Evolutionary conservation across 768 basidiomycete genomes (phyloP), one percentile per base, ranked within the genome.

Genomic region (Calvatia gigantea): DNA sequence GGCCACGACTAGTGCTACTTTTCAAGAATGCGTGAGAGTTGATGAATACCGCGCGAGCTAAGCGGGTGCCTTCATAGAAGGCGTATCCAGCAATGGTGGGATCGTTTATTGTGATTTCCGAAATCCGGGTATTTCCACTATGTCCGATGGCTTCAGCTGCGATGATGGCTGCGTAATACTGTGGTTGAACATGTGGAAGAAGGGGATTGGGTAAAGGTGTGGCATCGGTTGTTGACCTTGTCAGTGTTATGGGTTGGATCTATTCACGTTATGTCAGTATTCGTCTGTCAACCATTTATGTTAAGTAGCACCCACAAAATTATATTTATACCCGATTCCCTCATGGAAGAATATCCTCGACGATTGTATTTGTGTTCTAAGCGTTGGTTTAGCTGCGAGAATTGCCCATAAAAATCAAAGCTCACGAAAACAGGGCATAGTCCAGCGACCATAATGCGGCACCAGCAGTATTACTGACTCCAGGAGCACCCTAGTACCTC

Each of bases 321-420:
- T 84, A 62, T 87, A 89, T 68, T 88, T 89, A 70, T 76, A 88
- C 0, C 86, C 86, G 51, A 88, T 71, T 14, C 86, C 86, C 53
- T 83, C 74, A 62, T 89, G 85, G 73, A 85, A 86, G 69, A 78
- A 83, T 14, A 84, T 58, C 47, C 77, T 72, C 27, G 76, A 73
- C 25, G 84, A 78, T 3, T 81, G 82, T 8, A 84, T 66, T 58
- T 79, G 78, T 1, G 80, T 68, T 15, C 74, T 75, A 48, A 9
- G 37, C 21, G 12, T 28, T 6, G 12, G 19, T 23, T 58, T 11
- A 50, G 35, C 35, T 38, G 9, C 29, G 32, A 41, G 35, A 28
- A 42, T 17, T 25, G 28, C 19, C 11, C n/a, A 9, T 12, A 33
- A 23, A 43, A 9, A 54, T 12, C 4, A 11, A 25, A 17, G 62